Base-by-base conservation (phyloP, 305 asterid genomes). In the Solanum hybrid region DNA sequence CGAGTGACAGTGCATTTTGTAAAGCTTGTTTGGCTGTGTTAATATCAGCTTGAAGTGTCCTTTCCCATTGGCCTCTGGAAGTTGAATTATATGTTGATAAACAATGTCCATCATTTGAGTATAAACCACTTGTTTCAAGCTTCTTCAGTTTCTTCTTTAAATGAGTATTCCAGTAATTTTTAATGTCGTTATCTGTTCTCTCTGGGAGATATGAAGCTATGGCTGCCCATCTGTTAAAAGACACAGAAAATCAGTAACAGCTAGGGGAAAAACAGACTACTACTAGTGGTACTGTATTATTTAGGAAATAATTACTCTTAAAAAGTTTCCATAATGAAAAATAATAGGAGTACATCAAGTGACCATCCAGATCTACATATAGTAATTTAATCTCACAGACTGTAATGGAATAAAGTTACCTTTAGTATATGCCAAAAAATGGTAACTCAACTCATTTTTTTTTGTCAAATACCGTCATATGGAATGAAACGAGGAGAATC, bases 11-110 rank as follows among this genome's bases (percentile, higher is more conserved):
- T 1, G 99, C 99, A 69, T 95, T 97, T 9, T 93, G 92, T 34
- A 97, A 95, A 92, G 99, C 99, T 88, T 95, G 98, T 90, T 95
- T 96, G 90, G 99, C 98, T 0, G 95, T 96, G 91, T 90, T 90
- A 90, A 97, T 96, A 87, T 96, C 96, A 1, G 95, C 89, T 22
- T 96, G 99, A 9, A 97, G 95, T 87, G 94, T 93, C 73, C 93
- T 93, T 92, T 97, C 99, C 99, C 99, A 97, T 77, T 94, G 98
- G 24, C 99, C 98, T 60, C 94, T 89, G 0, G 98, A 92, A 2
- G 93, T 89, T 1, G 97, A 92, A 86, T 90, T 91, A 2, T 93
- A 91, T 17, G 92, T 64, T 51, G 37, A 88, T 51, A 92, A 88
- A 7, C 91, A 90, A 14, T 86, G 27, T 7, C 91, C 88, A 8